phyloP scores from a whole-genome alignment of 2,329 filamentous ascomycete genomes.

The Penicillium digitatum region DNA sequence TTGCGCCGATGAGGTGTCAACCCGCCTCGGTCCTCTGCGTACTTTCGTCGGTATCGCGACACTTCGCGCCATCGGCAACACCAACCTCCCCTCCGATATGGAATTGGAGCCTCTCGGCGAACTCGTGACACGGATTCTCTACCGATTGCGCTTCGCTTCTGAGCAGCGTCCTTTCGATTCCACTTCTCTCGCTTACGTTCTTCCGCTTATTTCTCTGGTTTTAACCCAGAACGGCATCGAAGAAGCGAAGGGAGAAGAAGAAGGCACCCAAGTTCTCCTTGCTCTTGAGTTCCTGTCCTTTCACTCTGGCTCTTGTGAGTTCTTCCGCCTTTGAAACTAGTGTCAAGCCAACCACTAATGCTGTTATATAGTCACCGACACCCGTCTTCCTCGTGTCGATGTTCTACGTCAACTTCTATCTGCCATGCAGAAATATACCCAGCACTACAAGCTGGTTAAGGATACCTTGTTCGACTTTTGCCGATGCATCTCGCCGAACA shows the following conservation, averaged over 20 bases:
- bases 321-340: not conserved
- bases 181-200: constrained; percentile 79
- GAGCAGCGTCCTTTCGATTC: constrained; percentile 93
- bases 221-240: constrained; percentile 73
- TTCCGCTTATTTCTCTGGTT: constrained; percentile 76
- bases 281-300: constrained; percentile 84
- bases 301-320: constrained; percentile 71
- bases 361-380: constrained; percentile 53
- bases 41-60: constrained; percentile 85
- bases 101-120: constrained; percentile 73
- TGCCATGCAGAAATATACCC: constrained; percentile 82
- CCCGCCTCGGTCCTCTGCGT: constrained; percentile 69
- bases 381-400: constrained; percentile 69
- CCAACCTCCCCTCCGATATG: constrained; percentile 66
- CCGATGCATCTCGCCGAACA: constrained; percentile 78
- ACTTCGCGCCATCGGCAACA: constrained; percentile 70
- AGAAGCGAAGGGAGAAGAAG: constrained; percentile 63
- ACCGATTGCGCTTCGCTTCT: constrained; percentile 81
- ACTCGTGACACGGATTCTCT: constrained; percentile 82
- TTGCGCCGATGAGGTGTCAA: constrained; percentile 70
- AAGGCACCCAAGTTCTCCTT: constrained; percentile 83
- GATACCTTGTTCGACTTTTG: constrained; percentile 86
- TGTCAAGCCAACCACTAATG: not conserved
- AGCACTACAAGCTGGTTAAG: constrained; percentile 92
- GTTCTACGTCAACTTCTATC: constrained; percentile 68